These are phyloP conservation scores for Bacidia gigantensis DNA, from an alignment of 495 filamentous ascomycete species.

Conservation along the genomic window DNA sequence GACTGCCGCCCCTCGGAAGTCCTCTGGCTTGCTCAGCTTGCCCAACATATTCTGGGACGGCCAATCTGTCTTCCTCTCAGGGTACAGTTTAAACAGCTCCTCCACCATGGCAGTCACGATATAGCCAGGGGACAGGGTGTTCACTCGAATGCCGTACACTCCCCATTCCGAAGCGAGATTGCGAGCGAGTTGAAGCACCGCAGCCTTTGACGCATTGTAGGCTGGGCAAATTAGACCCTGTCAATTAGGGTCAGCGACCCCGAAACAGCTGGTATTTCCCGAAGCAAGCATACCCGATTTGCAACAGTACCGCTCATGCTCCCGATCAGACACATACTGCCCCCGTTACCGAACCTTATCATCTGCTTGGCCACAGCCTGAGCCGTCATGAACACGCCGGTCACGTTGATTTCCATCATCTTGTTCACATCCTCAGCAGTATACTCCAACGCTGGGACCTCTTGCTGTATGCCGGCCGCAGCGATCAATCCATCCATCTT, in stretches of 20 bases:
- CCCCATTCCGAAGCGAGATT: slow-evolving; percentile 89
- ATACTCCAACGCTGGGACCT: slow-evolving; percentile 57
- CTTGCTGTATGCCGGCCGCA: slow-evolving; percentile 60
- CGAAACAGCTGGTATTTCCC: not conserved
- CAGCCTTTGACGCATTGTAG: slow-evolving; percentile 87
- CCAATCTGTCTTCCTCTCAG: slow-evolving; percentile 67
- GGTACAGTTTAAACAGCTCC: slow-evolving; percentile 57
- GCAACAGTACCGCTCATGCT: slow-evolving; percentile 62
- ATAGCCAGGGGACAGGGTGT: slow-evolving; percentile 90
- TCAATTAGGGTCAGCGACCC: not conserved
- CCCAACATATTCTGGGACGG: slow-evolving; percentile 81
- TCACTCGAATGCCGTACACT: slow-evolving; percentile 74
- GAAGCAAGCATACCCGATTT: slow-evolving; percentile 37
- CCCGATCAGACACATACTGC: slow-evolving; percentile 61
- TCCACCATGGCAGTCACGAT: slow-evolving; percentile 89
- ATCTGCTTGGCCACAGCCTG: slow-evolving; percentile 61
- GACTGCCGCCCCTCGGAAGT: slow-evolving; percentile 68
- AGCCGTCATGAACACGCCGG: slow-evolving; percentile 63
- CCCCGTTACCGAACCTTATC: slow-evolving; percentile 55
- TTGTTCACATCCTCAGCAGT: slow-evolving; percentile 48
- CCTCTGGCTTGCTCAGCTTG: slow-evolving; percentile 60
- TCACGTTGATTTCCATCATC: slow-evolving; percentile 67
- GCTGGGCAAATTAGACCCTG: slow-evolving; percentile 61
- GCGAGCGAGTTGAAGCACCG: slow-evolving; percentile 67
- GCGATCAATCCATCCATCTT: slow-evolving; percentile 67